Evolutionary conservation across 371 early-diverging fungal genomes (phyloP).

Genomic region (Synchytrium microbalum): DNA sequence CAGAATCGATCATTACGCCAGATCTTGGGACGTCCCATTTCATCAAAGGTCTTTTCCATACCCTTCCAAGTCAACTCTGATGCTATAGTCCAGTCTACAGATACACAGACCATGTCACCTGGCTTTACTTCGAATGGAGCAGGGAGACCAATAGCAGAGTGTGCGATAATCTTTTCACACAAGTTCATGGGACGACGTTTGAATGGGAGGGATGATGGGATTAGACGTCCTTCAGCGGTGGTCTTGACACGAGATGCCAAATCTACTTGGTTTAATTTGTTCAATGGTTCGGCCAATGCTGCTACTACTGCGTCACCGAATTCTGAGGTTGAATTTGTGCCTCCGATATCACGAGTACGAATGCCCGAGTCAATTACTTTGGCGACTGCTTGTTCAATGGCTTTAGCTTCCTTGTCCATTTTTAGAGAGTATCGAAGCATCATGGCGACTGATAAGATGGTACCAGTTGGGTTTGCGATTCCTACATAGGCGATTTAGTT

Average conservation of each 20-base stretch:
- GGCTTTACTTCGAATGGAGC: slow-evolving; percentile 56
- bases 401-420: slow-evolving; percentile 76
- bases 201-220: background rate
- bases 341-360: slow-evolving; percentile 86
- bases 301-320: slow-evolving; percentile 84
- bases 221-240: background rate
- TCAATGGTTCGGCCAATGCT: slow-evolving; percentile 54
- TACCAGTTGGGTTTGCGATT: slow-evolving; percentile 94
- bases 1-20: slow-evolving; percentile 73
- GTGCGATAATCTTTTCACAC: slow-evolving; percentile 64
- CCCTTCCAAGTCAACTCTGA: slow-evolving; percentile 77
- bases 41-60: slow-evolving; percentile 73
- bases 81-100: slow-evolving; percentile 72
- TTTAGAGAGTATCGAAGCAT: slow-evolving; percentile 88
- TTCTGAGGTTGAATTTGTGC: slow-evolving; percentile 69
- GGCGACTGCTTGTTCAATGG: slow-evolving; percentile 85
- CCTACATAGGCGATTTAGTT: slow-evolving; percentile 21
- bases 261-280: slow-evolving; percentile 5
- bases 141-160: slow-evolving; percentile 59
- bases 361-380: slow-evolving; percentile 78
- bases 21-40: slow-evolving; percentile 62
- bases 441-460: slow-evolving; percentile 91
- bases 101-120: slow-evolving; percentile 72
- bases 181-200: slow-evolving; percentile 59
- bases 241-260: background rate